These are phyloP conservation scores for Ceratocystis ficicola DNA, from an alignment of 2,329 filamentous ascomycete genomes.

Conservation along the genomic window DNA sequence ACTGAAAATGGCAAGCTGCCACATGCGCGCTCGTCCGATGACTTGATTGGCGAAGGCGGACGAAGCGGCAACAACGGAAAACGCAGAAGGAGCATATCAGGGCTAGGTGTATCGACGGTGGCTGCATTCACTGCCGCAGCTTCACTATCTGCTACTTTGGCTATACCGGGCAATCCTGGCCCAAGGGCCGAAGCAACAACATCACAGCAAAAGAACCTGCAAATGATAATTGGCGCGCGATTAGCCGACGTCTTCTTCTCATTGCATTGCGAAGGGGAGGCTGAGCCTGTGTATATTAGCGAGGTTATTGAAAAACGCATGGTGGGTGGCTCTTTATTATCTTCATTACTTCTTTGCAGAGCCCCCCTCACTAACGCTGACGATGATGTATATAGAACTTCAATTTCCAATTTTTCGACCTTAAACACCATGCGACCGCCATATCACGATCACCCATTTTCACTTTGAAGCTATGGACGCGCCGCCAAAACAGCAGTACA, in stretches of 20 bases:
- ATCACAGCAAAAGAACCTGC: constrained; percentile 56
- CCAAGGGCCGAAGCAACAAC: constrained; percentile 32
- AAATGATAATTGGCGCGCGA: constrained; percentile 59
- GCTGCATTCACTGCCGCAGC: background rate
- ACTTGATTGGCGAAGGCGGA: constrained; percentile 23
- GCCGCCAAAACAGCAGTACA: constrained; percentile 37
- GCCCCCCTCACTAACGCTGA: background rate
- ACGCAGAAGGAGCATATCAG: constrained; percentile 55
- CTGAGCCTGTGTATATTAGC: constrained; percentile 78
- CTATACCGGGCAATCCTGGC: constrained; percentile 32
- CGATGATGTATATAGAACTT: constrained; percentile 49
- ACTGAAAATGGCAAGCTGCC: constrained; percentile 40
- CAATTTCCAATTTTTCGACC: constrained; percentile 74
- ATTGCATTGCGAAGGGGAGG: constrained; percentile 49
- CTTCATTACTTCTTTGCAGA: background rate
- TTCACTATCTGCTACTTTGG: background rate
- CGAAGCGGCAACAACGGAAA: constrained; percentile 24
- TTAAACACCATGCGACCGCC: constrained; percentile 48
- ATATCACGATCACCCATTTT: constrained; percentile 55
- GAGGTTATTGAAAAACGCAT: constrained; percentile 69
- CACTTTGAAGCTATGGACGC: constrained; percentile 64
- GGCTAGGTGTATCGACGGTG: background rate
- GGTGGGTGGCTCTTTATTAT: constrained; percentile 29
- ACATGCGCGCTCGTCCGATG: constrained; percentile 44
- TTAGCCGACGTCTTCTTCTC: constrained; percentile 84